These are phyloP conservation scores for Solanum chacoense DNA, from an alignment of 305 asterid genomes.

Conservation along the genomic window DNA sequence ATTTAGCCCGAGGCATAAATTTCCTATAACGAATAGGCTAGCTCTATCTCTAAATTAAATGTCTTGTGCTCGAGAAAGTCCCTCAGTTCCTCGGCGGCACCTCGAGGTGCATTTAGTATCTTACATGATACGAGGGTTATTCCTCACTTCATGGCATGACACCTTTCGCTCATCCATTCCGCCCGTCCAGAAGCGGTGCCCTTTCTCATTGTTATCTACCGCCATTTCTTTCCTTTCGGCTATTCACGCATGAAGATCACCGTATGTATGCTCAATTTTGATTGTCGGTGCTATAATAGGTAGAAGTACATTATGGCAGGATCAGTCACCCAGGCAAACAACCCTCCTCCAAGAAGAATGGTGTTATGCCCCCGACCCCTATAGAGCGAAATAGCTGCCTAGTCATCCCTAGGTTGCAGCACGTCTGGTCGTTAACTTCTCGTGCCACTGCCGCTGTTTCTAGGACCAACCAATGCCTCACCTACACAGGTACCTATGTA, in stretches of 20 bases:
- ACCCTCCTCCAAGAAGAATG: not conserved
- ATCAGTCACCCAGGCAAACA: not conserved
- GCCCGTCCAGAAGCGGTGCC: not conserved
- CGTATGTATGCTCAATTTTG: not conserved
- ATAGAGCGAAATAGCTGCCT: not conserved
- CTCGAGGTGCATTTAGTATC: too few relatives aligned
- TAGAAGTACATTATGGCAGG: not conserved
- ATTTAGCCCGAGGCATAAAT: not conserved
- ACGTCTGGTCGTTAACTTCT: not conserved
- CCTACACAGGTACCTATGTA: not conserved
- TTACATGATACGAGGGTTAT: not conserved
- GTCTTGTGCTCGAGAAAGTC: too few relatives aligned
- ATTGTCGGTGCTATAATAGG: not conserved
- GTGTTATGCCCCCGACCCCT: not conserved
- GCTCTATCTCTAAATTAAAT: not conserved
- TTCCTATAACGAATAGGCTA: not conserved
- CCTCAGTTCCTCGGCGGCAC: too few relatives aligned
- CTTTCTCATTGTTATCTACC: too few relatives aligned
- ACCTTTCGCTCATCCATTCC: not conserved
- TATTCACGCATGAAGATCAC: not conserved
- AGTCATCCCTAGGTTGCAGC: not conserved
- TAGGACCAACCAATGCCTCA: not conserved
- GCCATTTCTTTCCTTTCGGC: not conserved
- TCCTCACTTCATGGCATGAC: not conserved
- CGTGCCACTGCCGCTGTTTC: fast-evolving